Evolutionary conservation across 164 flowering plant species (phyloP).

Genomic region (Cinnamomum micranthum): DNA sequence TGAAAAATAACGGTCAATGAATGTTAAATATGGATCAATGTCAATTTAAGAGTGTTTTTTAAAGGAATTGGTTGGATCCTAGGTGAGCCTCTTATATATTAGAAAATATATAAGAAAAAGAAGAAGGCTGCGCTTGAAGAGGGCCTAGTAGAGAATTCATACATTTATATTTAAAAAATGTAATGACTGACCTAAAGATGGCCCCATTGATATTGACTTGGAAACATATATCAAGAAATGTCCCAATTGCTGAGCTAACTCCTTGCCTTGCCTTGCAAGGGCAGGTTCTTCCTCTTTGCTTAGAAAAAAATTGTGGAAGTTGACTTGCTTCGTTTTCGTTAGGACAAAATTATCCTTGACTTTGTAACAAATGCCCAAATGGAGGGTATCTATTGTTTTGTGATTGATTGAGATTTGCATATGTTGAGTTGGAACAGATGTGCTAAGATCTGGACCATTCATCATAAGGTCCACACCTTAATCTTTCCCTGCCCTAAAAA

Average conservation of each 20-base stretch:
- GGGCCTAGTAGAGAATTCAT: neutral
- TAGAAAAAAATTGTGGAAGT: neutral
- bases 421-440: too few species aligned
- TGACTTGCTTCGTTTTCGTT: neutral
- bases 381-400: neutral
- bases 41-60: too few species aligned
- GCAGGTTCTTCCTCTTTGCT: neutral
- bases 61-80: too few species aligned
- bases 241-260: neutral
- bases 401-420: too few species aligned
- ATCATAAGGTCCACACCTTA: neutral
- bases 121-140: too few species aligned
- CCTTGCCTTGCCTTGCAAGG: conserved; percentile 3
- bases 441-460: neutral
- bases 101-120: too few species aligned
- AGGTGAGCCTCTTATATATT: too few species aligned
- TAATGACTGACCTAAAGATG: neutral
- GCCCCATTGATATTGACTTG: neutral
- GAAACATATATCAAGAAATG: neutral
- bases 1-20: too few species aligned
- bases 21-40: too few species aligned
- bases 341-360: neutral
- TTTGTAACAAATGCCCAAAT: neutral
- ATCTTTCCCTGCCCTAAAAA: too few species aligned
- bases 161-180: too few species aligned